phyloP scores from a whole-genome alignment of 352 stramenopile species.

The Globisporangium nagaii region DNA sequence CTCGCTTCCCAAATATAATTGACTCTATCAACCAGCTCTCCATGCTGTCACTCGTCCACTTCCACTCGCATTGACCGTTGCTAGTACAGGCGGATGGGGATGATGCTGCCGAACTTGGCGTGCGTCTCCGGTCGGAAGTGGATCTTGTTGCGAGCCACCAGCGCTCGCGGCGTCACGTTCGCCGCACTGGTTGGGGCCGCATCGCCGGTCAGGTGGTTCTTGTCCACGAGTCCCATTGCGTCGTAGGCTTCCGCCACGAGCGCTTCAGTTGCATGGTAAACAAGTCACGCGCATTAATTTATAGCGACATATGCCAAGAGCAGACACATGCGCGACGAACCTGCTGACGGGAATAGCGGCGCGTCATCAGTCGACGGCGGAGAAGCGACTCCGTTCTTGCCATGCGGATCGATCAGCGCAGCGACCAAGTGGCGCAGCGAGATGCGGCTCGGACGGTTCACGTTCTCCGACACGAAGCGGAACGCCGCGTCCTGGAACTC shows the following conservation, averaged over 20 bases:
- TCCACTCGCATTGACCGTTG: background rate
- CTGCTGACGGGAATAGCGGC: constrained; percentile 42
- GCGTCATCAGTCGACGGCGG: background rate
- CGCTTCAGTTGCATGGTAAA: constrained; percentile 21
- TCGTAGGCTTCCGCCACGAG: constrained; percentile 68
- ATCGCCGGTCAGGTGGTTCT: constrained; percentile 23
- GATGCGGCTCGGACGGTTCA: constrained; percentile 50
- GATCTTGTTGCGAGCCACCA: constrained; percentile 26
- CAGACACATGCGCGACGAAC: constrained; percentile 12
- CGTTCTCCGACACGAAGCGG: constrained; percentile 49
- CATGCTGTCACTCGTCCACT: background rate
- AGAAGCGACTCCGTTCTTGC: background rate
- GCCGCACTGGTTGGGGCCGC: constrained; percentile 22
- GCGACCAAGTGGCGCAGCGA: constrained; percentile 49
- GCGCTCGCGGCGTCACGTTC: constrained; percentile 43
- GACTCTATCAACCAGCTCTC: background rate
- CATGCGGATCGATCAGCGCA: constrained; percentile 39
- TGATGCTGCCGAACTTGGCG: constrained; percentile 36
- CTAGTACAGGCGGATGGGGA: constrained; percentile 62
- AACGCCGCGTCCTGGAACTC: constrained; percentile 54
- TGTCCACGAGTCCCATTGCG: constrained; percentile 52
- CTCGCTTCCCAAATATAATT: constrained; percentile 6
- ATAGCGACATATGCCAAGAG: background rate
- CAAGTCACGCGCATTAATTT: background rate
- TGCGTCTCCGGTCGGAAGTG: constrained; percentile 33